Evolutionary conservation across 2,329 filamentous ascomycete species (phyloP).

Genomic region (Trichoderma sp.): DNA sequence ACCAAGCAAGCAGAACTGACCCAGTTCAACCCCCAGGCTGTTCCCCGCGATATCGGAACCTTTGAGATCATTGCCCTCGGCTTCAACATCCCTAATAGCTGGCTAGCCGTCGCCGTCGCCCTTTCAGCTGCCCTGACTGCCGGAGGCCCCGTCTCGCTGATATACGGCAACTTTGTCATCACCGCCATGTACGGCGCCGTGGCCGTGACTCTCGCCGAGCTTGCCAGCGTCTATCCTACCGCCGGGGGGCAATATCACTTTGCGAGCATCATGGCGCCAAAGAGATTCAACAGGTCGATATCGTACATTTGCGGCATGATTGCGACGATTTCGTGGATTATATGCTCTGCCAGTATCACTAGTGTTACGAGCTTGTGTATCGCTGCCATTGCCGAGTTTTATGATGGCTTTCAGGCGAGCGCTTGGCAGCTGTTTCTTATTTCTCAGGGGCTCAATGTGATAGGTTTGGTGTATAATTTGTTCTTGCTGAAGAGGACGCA

Average conservation of each 20-base stretch:
- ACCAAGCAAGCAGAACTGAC: constrained; percentile 27
- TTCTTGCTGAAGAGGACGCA: constrained; percentile 21
- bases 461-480: constrained; percentile 13
- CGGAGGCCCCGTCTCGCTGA: constrained; percentile 21
- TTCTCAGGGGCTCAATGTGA: background rate
- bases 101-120: constrained; percentile 30
- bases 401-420: background rate
- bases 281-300: constrained; percentile 27
- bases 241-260: constrained; percentile 45
- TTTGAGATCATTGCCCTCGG: constrained; percentile 21
- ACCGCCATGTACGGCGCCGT: constrained; percentile 25
- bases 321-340: background rate
- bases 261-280: constrained; percentile 36
- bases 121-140: constrained; percentile 28
- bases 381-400: constrained; percentile 5
- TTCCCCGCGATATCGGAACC: constrained; percentile 11
- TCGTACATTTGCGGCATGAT: constrained; percentile 24
- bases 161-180: constrained; percentile 34
- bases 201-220: constrained; percentile 40
- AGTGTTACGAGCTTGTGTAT: background rate
- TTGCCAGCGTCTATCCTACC: constrained; percentile 41
- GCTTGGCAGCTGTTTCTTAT: constrained; percentile 20
- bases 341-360: constrained; percentile 7
- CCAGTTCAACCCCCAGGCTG: constrained; percentile 9
- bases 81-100: constrained; percentile 33